Evolutionary conservation across 2,329 filamentous ascomycete species (phyloP), one percentile per base, ranked within the genome.

Genomic region (Massarina eburnea): DNA sequence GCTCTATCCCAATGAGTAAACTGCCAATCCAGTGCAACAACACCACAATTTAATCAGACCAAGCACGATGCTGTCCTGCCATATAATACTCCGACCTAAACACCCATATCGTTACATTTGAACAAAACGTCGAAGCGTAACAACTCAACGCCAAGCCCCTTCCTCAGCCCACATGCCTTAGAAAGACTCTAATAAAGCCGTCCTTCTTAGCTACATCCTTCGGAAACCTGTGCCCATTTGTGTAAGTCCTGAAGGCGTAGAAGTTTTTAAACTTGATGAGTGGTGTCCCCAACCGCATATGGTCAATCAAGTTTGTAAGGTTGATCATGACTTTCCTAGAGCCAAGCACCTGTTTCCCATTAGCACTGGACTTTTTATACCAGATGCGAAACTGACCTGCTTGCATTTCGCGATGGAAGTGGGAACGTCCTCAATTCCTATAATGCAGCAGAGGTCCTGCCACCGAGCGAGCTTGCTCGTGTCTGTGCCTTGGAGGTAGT

Each of bases 221-320:
- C 2, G 53, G 53, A 39, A 49, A 56, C 4, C 29, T 34, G 1
- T 37, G 43, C 33, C 30, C 33, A 14, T 12, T 34, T 8, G 57
- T 58, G 27, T 55, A 58, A 5, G 21, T 19, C 15, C 12, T 22
- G 21, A 58, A 58, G 8, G 29, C 35, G 9, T n/a, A 12, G 21
- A 41, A 48, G 18, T 19, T 51, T 19, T 39, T 36, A 37, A 60
- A 58, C 4, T 46, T 48, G 21, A 49, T 53, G 24, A 59, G 49
- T 2, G 36, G 34, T 5, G 46, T 43, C 1, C 48, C 48, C 8
- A 39, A 47, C 27, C 52, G 48, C 14, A 51, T 50, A 34, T 55
- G 55, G 32, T 59, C 52, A 18, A 60, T 49, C 10, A 60, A 34
- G 35, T 60, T 57, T 7, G 54, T 47, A n/a, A 60, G 30, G 19